Evolutionary conservation across 306 rosid genomes (phyloP).

Genomic region (Sicyos edulis): DNA sequence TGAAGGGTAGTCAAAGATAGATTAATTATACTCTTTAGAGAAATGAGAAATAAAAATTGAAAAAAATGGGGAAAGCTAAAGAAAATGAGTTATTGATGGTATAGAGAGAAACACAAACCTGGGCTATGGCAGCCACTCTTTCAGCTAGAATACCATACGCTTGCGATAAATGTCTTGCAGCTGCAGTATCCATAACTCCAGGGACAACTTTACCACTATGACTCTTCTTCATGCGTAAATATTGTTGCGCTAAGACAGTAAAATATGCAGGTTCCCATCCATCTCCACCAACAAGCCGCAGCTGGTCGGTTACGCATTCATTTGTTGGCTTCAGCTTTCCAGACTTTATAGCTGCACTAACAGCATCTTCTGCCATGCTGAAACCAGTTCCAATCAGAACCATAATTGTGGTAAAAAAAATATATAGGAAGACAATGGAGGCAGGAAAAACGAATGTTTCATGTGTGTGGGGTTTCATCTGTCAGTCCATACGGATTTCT

Average conservation of each 20-base stretch:
- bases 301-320: conserved; percentile 55
- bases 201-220: conserved; percentile 77
- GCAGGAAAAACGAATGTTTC: too few relatives aligned
- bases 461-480: too few relatives aligned
- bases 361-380: conserved; percentile 99
- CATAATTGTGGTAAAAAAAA: conserved; percentile 17
- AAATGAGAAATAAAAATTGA: too few relatives aligned
- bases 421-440: too few relatives aligned
- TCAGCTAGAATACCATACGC: conserved; percentile 86
- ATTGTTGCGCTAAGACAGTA: conserved; percentile 87
- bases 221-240: conserved; percentile 77
- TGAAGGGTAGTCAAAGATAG: background rate
- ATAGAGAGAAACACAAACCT: conserved; percentile 44
- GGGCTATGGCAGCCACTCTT: conserved; percentile 86
- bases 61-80: too few relatives aligned
- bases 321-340: conserved; percentile 72
- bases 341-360: conserved; percentile 80
- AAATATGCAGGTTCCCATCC: conserved; percentile 92
- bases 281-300: conserved; percentile 74
- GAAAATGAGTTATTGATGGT: background rate
- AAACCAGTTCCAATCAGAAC: conserved; percentile 31
- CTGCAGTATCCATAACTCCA: conserved; percentile 77
- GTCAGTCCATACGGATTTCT: too few relatives aligned
- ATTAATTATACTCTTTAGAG: background rate
- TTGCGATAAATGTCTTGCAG: conserved; percentile 80